Evolutionary conservation across 345 rosid species (phyloP), one percentile per base, ranked within the genome.

Genomic region (Rubroshorea leprosula): DNA sequence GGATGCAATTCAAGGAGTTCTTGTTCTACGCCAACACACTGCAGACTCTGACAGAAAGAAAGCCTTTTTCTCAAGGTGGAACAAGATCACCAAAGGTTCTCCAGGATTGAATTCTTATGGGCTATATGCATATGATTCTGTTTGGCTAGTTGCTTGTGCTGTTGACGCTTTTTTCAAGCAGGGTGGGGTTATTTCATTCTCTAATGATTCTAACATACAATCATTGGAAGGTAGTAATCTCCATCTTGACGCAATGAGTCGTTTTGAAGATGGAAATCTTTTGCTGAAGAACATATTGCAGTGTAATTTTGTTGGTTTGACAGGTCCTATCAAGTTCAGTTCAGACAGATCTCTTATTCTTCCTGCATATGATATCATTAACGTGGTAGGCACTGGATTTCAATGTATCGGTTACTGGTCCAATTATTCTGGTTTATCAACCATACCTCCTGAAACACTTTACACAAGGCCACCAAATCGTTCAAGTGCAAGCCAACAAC

Each of bases 351-450:
- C 86, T 48, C 83, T 83, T 61, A 58, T 61, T 52, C 51, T 48
- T n/a, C 94, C 97, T 13, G 87, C 97, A 5, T 92, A 80, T 60
- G 98, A 89, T 71, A 64, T 92, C 9, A 78, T 86, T 60, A 92
- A 92, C 74, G 91, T 92, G 51, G 57, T 86, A 13, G 98, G 98
- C 23, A 80, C 89, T 49, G 98, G 98, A 54, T 72, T 72, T 65
- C 85, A 93, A 10, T 77, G 53, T 35, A 72, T 92, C 53, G 98
- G 98, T 59, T 86, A 81, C 74, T 92, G 98, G 98, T 89, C 96
- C 26, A 89, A 89, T 69, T 77, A 80, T 75, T 78, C 99, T 25
- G 96, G 91, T 64, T 82, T 93, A 64, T 84, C 97, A 24, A 72
- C 69, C n/a, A 46, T 64, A 48, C 60, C 84, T 67, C 99, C 97